Base-by-base conservation (phyloP, 2,329 filamentous ascomycete species). In the Colletotrichum filicis region DNA sequence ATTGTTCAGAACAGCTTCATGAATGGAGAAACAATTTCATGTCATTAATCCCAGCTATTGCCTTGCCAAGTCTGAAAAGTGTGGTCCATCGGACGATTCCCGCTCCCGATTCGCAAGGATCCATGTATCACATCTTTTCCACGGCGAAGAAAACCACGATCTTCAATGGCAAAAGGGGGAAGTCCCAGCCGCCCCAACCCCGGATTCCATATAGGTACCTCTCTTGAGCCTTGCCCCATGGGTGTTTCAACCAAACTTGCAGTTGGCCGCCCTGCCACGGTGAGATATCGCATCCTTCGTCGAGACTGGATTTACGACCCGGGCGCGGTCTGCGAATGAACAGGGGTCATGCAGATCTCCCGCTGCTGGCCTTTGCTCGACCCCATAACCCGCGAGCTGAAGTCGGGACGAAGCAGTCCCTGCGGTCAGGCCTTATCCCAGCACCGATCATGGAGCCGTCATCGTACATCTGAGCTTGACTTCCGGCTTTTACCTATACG, bases 351-450 rank as follows among this genome's bases (percentile, higher is more conserved):
- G 42, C 42, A 49, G 42, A 49, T 49, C 42, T 49, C 42, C 42
- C 42, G 87, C 63, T 76, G 24, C n/a, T 16, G 24, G 37, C 2
- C 16, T 9, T 55, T n/a, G 24, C 53, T 56, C 24, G 53, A 56
- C 22, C 28, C 53, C 53, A 56, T 56, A 49, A 42, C 2, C 4
- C 53, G 53, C 53, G 22, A 56, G 53, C 53, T 56, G 53, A 56
- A 56, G 53, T 56, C 26, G 30, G 57, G 42, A 49, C 42, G 19
- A 22, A 49, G 3, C 42, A 49, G 42, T n/a, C 66, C 58, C 66
- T 68, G 57, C 22, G 8, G 42, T 6, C 57, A 46, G 46, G 32
- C 0, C 9, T 30, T 26, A 62, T 62, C 66, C 46, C 22, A 7
- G 57, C 2, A 19, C n/a, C 53, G 8, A 55, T 62, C 66, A 22